Evolutionary conservation across 345 rosid genomes (phyloP).

Genomic region (Euphorbia pulcherrima): DNA sequence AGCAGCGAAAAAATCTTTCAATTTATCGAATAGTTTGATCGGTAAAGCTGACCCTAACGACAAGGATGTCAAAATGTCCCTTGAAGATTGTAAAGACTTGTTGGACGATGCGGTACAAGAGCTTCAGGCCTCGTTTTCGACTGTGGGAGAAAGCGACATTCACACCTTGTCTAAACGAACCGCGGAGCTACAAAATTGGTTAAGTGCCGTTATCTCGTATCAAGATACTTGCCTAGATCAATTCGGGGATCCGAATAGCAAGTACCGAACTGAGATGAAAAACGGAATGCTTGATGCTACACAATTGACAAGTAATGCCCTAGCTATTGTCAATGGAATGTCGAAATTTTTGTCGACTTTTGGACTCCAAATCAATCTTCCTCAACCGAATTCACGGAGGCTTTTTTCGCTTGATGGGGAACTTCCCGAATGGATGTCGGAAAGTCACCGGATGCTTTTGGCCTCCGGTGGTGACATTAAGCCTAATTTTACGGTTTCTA

Average conservation of each 20-base stretch:
- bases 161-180: constrained; percentile 22
- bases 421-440: not conserved
- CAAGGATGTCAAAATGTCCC: constrained; percentile 32
- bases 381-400: not conserved
- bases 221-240: constrained; percentile 52
- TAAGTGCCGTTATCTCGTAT: constrained; percentile 57
- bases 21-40: constrained; percentile 29
- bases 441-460: not conserved
- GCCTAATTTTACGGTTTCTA: constrained; percentile 8
- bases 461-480: not conserved
- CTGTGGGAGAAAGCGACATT: constrained; percentile 31
- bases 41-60: not conserved
- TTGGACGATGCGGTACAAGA: constrained; percentile 37
- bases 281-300: constrained; percentile 22
- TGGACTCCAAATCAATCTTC: not conserved
- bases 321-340: constrained; percentile 35
- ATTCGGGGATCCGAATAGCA: constrained; percentile 17
- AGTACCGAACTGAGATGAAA: constrained; percentile 2
- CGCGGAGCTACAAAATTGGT: constrained; percentile 42
- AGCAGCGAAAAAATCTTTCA: constrained; percentile 32
- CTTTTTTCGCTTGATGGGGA: not conserved
- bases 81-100: constrained; percentile 45
- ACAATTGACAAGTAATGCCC: constrained; percentile 44
- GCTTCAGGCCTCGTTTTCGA: constrained; percentile 38
- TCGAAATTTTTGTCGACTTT: not conserved